Evolutionary conservation across 495 filamentous ascomycete species (phyloP).

Genomic region (Tuber umbilicatum): DNA sequence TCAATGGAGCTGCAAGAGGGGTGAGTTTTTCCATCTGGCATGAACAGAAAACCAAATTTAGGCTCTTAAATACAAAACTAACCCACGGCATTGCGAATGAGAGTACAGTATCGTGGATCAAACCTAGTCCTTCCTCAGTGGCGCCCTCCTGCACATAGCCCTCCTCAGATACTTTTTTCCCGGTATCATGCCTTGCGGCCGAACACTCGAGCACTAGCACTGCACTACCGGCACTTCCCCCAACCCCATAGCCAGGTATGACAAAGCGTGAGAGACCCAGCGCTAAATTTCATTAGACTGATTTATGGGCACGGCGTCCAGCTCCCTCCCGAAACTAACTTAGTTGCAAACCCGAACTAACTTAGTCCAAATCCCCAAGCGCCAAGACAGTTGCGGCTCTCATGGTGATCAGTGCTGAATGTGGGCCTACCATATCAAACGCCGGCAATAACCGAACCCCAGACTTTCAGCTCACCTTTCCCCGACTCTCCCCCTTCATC

Average conservation of each 20-base stretch:
- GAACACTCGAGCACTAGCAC: no score
- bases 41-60: no score
- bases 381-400: background rate
- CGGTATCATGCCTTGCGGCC: no score
- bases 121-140: no score
- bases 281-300: background rate
- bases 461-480: conserved; percentile 3
- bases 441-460: conserved; percentile 30
- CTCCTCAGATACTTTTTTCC: no score
- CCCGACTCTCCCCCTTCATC: background rate
- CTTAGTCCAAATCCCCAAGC: no score
- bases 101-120: background rate
- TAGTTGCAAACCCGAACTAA: background rate
- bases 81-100: background rate
- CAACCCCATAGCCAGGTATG: background rate
- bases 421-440: background rate
- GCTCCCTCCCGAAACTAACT: background rate
- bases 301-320: background rate
- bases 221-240: background rate
- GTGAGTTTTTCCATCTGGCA: no score
- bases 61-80: no score
- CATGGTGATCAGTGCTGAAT: background rate
- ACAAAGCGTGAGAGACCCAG: background rate
- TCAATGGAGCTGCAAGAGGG: background rate
- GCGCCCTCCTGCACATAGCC: no score